Conservation (phyloP, 306 rosid species). For the Vigna trinervia region DNA sequence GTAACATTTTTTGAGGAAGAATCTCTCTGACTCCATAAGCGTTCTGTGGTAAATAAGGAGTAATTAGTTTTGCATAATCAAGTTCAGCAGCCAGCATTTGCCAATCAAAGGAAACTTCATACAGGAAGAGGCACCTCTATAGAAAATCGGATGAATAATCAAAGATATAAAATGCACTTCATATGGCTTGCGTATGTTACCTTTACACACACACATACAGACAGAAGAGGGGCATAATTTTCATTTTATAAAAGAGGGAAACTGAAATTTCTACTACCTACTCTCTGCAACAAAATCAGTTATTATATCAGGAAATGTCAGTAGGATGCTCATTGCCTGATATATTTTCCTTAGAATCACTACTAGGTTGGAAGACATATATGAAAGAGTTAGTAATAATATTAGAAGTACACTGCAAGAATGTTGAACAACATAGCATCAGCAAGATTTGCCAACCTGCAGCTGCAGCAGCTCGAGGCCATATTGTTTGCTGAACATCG, state of each 20-base stretch:
- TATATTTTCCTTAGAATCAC: background rate
- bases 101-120: background rate
- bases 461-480: constrained; percentile 99
- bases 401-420: constrained; percentile 9
- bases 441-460: constrained; percentile 68
- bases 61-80: constrained; percentile 36
- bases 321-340: background rate
- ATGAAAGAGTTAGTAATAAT: constrained; percentile 6
- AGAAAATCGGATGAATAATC: background rate
- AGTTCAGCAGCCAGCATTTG: constrained; percentile 1
- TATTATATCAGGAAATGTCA: background rate
- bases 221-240: background rate
- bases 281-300: constrained; percentile 7
- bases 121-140: background rate
- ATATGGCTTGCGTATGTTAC: background rate
- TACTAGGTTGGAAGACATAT: constrained; percentile 16
- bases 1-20: constrained; percentile 48
- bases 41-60: constrained; percentile 57
- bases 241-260: constrained; percentile 19
- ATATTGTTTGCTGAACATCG: constrained; percentile 84
- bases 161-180: background rate
- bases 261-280: constrained; percentile 10
- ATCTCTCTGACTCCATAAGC: constrained; percentile 80
- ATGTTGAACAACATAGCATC: background rate
- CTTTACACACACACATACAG: too few relatives aligned